Evolutionary conservation across 2,329 filamentous ascomycete genomes (phyloP).

Genomic region (Talaromyces sp.): DNA sequence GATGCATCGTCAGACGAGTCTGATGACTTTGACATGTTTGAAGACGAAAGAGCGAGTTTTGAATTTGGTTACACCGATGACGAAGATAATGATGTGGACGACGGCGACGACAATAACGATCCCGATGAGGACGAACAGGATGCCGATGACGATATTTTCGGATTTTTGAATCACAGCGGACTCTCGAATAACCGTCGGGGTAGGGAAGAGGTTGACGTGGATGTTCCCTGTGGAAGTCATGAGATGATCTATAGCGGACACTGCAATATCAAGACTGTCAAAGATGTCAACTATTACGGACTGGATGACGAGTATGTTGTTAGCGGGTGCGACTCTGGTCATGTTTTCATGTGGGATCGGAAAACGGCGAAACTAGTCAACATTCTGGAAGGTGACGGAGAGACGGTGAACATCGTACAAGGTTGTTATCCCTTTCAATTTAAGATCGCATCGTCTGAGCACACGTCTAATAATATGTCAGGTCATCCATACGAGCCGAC

Average conservation of each 20-base stretch:
- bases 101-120: conserved; percentile 31
- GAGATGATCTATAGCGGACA: conserved; percentile 60
- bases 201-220: conserved; percentile 51
- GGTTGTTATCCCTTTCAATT: conserved; percentile 34
- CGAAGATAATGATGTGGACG: conserved; percentile 28
- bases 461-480: conserved; percentile 22
- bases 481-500: conserved; percentile 66
- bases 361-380: conserved; percentile 60
- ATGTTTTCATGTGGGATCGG: conserved; percentile 67
- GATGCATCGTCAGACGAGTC: conserved; percentile 24
- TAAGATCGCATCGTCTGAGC: not conserved
- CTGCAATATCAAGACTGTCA: conserved; percentile 65
- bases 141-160: conserved; percentile 28
- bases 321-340: conserved; percentile 62
- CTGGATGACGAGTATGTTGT: conserved; percentile 66
- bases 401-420: conserved; percentile 68
- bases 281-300: conserved; percentile 67
- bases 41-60: not conserved
- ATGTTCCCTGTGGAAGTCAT: conserved; percentile 55
- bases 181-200: conserved; percentile 41
- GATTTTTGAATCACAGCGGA: conserved; percentile 48
- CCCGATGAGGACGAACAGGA: conserved; percentile 33
- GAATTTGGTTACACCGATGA: conserved; percentile 16
- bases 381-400: conserved; percentile 63
- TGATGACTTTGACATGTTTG: conserved; percentile 20